Evolutionary conservation across 805 yeast genomes (phyloP), one percentile per base, ranked within the genome.

Genomic region (Metschnikowia koreensis): DNA sequence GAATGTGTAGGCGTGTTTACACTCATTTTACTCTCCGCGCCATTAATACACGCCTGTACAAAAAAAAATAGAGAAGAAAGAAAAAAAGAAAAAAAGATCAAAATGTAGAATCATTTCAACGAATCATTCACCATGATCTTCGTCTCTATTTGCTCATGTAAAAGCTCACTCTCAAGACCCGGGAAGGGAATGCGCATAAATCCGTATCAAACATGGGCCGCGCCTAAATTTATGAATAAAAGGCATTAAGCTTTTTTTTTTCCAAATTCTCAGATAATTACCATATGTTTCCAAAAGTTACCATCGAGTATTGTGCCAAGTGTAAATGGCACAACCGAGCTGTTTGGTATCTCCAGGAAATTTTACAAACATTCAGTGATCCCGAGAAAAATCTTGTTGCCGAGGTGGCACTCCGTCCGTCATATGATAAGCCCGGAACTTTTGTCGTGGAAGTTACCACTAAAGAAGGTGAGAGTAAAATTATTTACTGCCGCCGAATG

Each of bases 281-380:
- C n/a, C n/a, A 17, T 16, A 54, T 54, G 57, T 44, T 36, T 31
- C 94, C 96, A 2, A 72, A 82, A 41, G 80, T 90, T 1, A 70
- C 81, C 5, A 89, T 90, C 40, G 77, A 81, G 58, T 90, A 85
- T 68, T 90, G 97, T 64, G 86, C 87, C 38, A 81, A 80, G 63
- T 90, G 97, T 73, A 86, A 87, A 61, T 90, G 97, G 97, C 87
- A 87, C 60, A 78, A 89, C 44, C 72, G 97, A 11, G 96, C 97
- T 1, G 79, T 89, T 0, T 91, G 97, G 97, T 89, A 89, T 59
- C 72, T 83, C 33, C 96, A 88, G 64, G 97, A 90, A 66, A 71
- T 91, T 1, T 69, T 90, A n/a, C 89, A 87, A 61, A 91, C 97
- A 0, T 91, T 89, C 66, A 84, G 83, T 79, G 64, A 67, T 13